Conservation (phyloP, 768 basidiomycete species). For the Mycena pura region DNA sequence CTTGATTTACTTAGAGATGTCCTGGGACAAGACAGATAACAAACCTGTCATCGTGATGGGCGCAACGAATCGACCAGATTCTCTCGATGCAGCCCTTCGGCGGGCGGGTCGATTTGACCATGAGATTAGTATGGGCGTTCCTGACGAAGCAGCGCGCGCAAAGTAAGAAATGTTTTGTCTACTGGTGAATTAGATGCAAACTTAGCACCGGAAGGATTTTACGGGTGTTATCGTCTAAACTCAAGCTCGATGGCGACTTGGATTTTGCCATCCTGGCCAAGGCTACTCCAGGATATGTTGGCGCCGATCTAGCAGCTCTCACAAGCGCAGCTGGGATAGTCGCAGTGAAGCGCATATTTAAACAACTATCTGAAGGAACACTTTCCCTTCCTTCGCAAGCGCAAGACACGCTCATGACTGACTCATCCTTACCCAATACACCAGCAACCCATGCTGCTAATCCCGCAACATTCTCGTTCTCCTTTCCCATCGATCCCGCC, state of each 20-base stretch:
- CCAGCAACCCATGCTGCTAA: conserved; percentile 23
- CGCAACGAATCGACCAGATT: conserved; percentile 95
- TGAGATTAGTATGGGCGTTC: conserved; percentile 97
- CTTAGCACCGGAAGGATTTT: conserved; percentile 73
- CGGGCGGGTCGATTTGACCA: conserved; percentile 96
- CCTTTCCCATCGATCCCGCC: conserved; percentile 36
- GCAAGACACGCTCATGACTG: conserved; percentile 51
- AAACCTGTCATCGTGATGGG: conserved; percentile 95
- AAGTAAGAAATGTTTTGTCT: conserved; percentile 61
- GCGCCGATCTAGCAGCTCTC: conserved; percentile 90
- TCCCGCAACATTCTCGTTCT: conserved; percentile 26
- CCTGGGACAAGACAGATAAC: conserved; percentile 93
- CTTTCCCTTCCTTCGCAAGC: conserved; percentile 53
- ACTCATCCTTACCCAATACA: conserved; percentile 42
- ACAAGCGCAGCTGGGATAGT: conserved; percentile 95
- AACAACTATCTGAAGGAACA: conserved; percentile 71
- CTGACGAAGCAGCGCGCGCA: conserved; percentile 87
- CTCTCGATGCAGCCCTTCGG: conserved; percentile 90
- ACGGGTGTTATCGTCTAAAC: conserved; percentile 80
- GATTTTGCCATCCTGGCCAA: conserved; percentile 87
- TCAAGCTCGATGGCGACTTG: conserved; percentile 87
- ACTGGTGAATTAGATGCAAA: neutral
- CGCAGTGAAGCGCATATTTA: conserved; percentile 96
- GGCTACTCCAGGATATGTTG: conserved; percentile 96
- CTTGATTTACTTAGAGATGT: conserved; percentile 66